Evolutionary conservation across 208 protist species (phyloP).

Genomic region (Leishmania tropica): DNA sequence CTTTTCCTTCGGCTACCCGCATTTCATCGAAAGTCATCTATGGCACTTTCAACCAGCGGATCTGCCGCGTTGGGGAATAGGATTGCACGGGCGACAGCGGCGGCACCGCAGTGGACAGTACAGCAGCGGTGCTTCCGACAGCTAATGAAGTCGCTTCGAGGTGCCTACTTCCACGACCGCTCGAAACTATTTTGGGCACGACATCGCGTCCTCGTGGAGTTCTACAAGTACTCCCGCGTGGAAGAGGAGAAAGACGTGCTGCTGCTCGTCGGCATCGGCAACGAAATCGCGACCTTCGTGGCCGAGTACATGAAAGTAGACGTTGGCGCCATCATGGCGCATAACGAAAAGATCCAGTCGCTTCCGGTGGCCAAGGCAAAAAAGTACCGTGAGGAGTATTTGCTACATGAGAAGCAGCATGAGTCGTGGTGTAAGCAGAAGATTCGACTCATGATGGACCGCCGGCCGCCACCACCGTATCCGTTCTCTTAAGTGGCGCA

Average conservation of each 20-base stretch:
- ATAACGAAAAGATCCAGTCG: slow-evolving; percentile 81
- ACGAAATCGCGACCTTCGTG: slow-evolving; percentile 77
- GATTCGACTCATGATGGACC: slow-evolving; percentile 77
- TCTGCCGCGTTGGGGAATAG: slow-evolving; percentile 11
- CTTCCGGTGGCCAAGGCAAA: slow-evolving; percentile 80
- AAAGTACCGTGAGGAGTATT: slow-evolving; percentile 73
- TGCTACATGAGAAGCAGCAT: slow-evolving; percentile 86
- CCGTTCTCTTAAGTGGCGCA: slow-evolving; percentile 61
- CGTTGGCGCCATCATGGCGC: slow-evolving; percentile 77
- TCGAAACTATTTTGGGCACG: slow-evolving; percentile 90
- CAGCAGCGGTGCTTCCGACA: slow-evolving; percentile 78
- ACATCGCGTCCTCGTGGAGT: slow-evolving; percentile 86
- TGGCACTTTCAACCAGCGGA: slow-evolving; percentile 18
- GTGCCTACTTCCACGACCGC: slow-evolving; percentile 85
- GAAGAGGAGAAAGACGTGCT: slow-evolving; percentile 46
- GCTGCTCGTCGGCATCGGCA: slow-evolving; percentile 60
- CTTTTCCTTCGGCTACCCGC: neutral
- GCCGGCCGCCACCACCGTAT: slow-evolving; percentile 81
- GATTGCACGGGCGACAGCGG: neutral
- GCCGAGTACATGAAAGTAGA: slow-evolving; percentile 84
- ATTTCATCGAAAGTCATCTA: neutral
- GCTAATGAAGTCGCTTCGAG: slow-evolving; percentile 73
- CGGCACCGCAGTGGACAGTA: slow-evolving; percentile 47
- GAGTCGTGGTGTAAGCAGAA: slow-evolving; percentile 91
- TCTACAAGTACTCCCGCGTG: slow-evolving; percentile 86